These are phyloP conservation scores for Chaetomium globosum DNA, from an alignment of 2,329 filamentous ascomycete species.

Conservation along the genomic window DNA sequence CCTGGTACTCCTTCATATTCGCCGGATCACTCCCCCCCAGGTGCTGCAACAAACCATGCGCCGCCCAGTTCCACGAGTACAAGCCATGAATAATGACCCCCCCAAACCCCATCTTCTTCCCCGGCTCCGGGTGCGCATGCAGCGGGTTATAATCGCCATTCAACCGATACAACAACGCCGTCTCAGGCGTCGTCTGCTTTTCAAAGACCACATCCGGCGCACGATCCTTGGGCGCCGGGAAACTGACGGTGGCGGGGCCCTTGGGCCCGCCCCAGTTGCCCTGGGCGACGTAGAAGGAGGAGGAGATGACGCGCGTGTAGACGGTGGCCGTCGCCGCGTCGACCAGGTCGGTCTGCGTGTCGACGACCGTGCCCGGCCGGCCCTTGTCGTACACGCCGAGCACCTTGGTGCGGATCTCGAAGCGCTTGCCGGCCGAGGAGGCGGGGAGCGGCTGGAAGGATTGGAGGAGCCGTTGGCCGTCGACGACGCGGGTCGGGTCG, in stretches of 20 bases:
- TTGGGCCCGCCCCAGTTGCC: constrained; percentile 86
- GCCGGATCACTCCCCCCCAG: constrained; percentile 76
- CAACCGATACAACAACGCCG: constrained; percentile 76
- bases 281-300: constrained; percentile 79
- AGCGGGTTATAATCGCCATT: constrained; percentile 96
- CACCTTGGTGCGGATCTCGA: constrained; percentile 76
- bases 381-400: constrained; percentile 90
- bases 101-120: constrained; percentile 86
- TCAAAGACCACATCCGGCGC: constrained; percentile 70
- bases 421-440: constrained; percentile 69
- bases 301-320: constrained; percentile 69
- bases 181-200: constrained; percentile 71
- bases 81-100: constrained; percentile 88
- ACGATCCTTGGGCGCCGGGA: constrained; percentile 70
- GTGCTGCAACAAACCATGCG: constrained; percentile 70
- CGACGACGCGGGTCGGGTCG: constrained; percentile 73
- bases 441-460: constrained; percentile 76
- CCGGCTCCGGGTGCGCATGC: constrained; percentile 82
- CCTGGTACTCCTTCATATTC: constrained; percentile 87
- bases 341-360: constrained; percentile 76
- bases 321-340: constrained; percentile 69
- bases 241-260: constrained; percentile 78
- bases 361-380: constrained; percentile 77
- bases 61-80: constrained; percentile 81
- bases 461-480: constrained; percentile 79